These are phyloP conservation scores for Hylodesmum podocarpum DNA, from an alignment of 306 rosid species.

Conservation along the genomic window DNA sequence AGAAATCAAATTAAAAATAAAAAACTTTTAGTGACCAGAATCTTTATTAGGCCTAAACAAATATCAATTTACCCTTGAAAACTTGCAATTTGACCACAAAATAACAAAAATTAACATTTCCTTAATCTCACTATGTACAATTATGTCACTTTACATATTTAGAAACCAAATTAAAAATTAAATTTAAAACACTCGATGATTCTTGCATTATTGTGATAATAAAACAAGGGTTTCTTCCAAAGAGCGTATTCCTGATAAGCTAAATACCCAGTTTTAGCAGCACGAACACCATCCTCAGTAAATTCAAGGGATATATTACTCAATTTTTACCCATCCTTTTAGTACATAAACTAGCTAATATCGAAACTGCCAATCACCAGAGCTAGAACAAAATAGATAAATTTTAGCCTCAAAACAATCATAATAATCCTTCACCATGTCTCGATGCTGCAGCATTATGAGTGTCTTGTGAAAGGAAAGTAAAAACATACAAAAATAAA, in stretches of 20 bases:
- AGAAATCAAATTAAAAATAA: background rate
- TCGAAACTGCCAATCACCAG: background rate
- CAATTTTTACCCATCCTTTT: background rate
- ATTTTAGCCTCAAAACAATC: background rate
- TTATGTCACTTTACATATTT: background rate
- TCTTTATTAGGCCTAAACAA: too few species aligned
- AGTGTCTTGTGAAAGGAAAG: slow-evolving; percentile 5
- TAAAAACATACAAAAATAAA: background rate
- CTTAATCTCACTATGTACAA: background rate
- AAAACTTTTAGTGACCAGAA: background rate
- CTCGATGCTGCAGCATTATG: background rate
- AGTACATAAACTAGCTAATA: background rate
- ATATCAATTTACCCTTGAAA: too few species aligned
- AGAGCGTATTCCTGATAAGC: background rate
- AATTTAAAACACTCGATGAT: background rate
- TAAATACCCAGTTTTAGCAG: background rate
- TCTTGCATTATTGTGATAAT: background rate
- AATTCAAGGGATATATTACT: background rate
- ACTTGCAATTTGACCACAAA: too few species aligned
- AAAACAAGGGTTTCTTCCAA: background rate
- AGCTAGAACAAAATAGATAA: background rate
- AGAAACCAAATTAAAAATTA: background rate
- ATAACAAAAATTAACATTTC: background rate
- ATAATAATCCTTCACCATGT: background rate
- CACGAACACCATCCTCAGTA: background rate